Evolutionary conservation across 257 asterid genomes (phyloP).

Genomic region (Nicotiana obtusifolia): DNA sequence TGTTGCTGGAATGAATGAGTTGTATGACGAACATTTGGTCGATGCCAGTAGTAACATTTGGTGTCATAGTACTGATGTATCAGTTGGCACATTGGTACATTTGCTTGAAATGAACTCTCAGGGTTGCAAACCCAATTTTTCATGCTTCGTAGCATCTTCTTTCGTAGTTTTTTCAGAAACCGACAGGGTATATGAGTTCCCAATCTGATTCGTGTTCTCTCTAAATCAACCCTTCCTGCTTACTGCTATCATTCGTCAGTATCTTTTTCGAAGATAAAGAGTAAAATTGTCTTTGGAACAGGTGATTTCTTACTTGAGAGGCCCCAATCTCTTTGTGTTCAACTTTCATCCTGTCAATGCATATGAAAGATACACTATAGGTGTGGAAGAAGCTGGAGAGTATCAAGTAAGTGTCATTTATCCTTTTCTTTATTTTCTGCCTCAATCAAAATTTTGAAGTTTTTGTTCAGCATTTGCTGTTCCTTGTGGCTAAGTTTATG

Average conservation of each 20-base stretch:
- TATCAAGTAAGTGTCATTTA: conserved; percentile 65
- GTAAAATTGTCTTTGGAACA: conserved; percentile 29
- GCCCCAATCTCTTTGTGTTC: conserved; percentile 74
- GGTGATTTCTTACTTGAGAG: conserved; percentile 83
- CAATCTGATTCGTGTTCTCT: too few relatives aligned
- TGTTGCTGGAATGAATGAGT: background rate
- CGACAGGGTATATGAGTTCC: too few relatives aligned
- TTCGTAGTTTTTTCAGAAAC: too few relatives aligned
- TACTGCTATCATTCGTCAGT: too few relatives aligned
- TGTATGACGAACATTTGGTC: background rate
- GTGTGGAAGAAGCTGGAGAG: conserved; percentile 99
- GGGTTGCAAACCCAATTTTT: too few relatives aligned
- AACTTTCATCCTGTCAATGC: conserved; percentile 81
- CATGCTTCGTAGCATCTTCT: too few relatives aligned
- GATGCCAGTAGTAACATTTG: too few relatives aligned
- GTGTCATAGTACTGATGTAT: too few relatives aligned
- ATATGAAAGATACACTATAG: conserved; percentile 56
- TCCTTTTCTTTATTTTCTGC: conserved; percentile 6
- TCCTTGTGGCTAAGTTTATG: background rate
- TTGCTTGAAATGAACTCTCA: too few relatives aligned
- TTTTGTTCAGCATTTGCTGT: conserved; percentile 3
- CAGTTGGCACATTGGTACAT: too few relatives aligned
- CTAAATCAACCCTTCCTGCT: too few relatives aligned
- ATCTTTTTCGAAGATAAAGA: background rate
- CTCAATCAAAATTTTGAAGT: background rate